Evolutionary conservation across 2,329 filamentous ascomycete species (phyloP).

Genomic region (Aspergillus latus): DNA sequence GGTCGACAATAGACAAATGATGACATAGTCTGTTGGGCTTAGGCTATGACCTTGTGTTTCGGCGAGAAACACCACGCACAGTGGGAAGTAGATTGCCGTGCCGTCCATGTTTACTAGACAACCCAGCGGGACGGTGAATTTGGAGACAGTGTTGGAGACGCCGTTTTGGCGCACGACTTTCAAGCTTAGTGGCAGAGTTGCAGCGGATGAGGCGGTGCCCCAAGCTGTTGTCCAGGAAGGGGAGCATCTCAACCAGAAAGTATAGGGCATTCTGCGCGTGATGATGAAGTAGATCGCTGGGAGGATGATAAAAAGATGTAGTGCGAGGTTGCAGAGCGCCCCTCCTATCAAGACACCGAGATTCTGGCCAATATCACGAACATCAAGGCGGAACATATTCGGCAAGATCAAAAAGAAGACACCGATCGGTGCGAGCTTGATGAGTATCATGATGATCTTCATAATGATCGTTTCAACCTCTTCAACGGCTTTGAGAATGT

Average conservation of each 20-base stretch:
- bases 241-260: slow-evolving; percentile 6
- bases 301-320: slow-evolving; percentile 9
- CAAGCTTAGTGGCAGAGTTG: slow-evolving; percentile 5
- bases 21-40: slow-evolving; percentile 8
- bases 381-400: slow-evolving; percentile 11
- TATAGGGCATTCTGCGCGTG: slow-evolving; percentile 1
- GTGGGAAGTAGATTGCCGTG: slow-evolving; percentile 13
- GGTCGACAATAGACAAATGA: slow-evolving; percentile 8
- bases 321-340: not conserved
- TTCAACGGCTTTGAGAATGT: slow-evolving; percentile 4
- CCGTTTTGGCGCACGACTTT: not conserved
- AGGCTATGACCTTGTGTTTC: slow-evolving; percentile 5
- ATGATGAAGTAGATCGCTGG: slow-evolving; percentile 8
- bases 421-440: slow-evolving; percentile 10
- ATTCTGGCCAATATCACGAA: slow-evolving; percentile 8
- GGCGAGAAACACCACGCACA: slow-evolving; percentile 11
- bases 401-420: slow-evolving; percentile 12
- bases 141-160: slow-evolving; percentile 7
- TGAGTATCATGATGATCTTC: slow-evolving; percentile 8
- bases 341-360: slow-evolving; percentile 11
- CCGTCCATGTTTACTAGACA: slow-evolving; percentile 14
- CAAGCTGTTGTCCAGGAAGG: slow-evolving; percentile 4
- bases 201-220: slow-evolving; percentile 8
- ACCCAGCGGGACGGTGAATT: slow-evolving; percentile 9
- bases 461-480: slow-evolving; percentile 11